A percentile compares a stretch with the other conserved stretches of the same genome.
phyloP scores from a whole-genome alignment of 306 rosid genomes.

The Prunus salicina region DNA sequence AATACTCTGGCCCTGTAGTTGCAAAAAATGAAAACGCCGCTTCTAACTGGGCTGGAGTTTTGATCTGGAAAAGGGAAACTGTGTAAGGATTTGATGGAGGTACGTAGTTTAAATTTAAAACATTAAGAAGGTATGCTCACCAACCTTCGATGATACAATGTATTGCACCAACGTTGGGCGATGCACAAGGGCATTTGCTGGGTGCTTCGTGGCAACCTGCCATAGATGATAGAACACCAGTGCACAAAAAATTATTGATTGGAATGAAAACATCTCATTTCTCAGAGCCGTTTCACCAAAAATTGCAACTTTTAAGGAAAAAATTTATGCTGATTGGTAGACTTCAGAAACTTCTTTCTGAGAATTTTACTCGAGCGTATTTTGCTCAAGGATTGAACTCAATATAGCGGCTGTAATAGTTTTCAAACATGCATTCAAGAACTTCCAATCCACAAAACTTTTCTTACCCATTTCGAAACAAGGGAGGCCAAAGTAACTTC shows the following conservation, averaged over 20 bases:
- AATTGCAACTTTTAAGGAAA: too few relatives aligned
- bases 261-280: too few relatives aligned
- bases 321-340: too few relatives aligned
- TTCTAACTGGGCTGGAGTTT: constrained; percentile 80
- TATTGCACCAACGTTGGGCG: constrained; percentile 65
- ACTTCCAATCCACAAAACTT: neutral
- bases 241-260: neutral
- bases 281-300: too few relatives aligned
- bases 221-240: constrained; percentile 17
- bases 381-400: neutral
- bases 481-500: neutral
- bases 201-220: constrained; percentile 92
- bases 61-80: constrained; percentile 54
- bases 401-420: too few relatives aligned
- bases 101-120: neutral
- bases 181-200: constrained; percentile 76
- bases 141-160: constrained; percentile 71
- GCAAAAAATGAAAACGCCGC: constrained; percentile 71
- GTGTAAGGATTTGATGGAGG: neutral
- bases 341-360: too few relatives aligned
- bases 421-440: neutral
- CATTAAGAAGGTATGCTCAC: neutral
- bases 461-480: neutral
- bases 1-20: constrained; percentile 39
- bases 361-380: too few relatives aligned